phyloP scores from a whole-genome alignment of 371 early-diverging fungal species.

The Mucor racemosus region DNA sequence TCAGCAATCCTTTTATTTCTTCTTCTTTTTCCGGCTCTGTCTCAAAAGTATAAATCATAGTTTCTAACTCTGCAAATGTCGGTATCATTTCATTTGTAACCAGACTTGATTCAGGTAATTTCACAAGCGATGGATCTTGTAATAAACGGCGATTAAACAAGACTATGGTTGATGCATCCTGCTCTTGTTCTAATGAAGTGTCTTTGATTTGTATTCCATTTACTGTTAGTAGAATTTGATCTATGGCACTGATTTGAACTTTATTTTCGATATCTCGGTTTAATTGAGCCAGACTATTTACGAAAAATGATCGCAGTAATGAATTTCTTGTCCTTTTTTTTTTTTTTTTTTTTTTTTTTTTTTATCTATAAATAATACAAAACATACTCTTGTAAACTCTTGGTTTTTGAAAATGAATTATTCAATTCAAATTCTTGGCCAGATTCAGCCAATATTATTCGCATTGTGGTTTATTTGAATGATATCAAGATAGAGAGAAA shows the following conservation, averaged over 20 bases:
- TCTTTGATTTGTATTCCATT: conserved; percentile 23
- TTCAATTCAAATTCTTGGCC: conserved; percentile 15
- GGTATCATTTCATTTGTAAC: conserved; percentile 11
- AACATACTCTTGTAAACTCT: neutral
- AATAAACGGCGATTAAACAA: conserved; percentile 28
- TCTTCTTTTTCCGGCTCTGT: neutral
- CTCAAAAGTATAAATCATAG: neutral
- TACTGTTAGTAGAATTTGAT: conserved; percentile 23
- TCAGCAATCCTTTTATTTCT: neutral
- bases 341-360: neutral
- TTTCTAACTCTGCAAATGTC: conserved; percentile 11
- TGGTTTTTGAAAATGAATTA: neutral
- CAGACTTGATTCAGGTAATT: neutral
- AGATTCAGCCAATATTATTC: conserved; percentile 26
- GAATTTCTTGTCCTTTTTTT: neutral
- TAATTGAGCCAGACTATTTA: neutral
- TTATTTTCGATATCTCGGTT: conserved; percentile 8
- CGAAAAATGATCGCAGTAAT: neutral
- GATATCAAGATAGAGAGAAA: conserved; percentile 7
- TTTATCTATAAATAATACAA: neutral
- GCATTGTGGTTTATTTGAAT: neutral
- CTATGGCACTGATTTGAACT: neutral
- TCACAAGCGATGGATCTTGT: conserved; percentile 11
- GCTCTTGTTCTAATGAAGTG: neutral
- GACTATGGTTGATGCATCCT: conserved; percentile 5